phyloP scores from a whole-genome alignment of 805 yeast species.

The Yarrowia phangngaensis region DNA sequence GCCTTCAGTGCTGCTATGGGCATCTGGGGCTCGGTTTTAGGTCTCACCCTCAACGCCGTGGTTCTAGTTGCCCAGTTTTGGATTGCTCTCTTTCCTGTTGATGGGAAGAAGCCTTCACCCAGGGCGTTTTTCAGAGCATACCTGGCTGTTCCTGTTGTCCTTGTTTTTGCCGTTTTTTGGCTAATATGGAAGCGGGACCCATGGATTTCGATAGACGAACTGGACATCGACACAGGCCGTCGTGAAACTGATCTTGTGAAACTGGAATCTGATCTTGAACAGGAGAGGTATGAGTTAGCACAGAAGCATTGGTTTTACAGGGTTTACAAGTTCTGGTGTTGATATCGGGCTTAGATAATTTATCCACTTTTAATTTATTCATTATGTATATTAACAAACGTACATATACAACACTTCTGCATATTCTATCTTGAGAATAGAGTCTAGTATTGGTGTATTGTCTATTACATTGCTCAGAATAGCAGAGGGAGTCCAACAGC shows the following conservation, averaged over 20 bases:
- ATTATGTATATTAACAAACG: not conserved
- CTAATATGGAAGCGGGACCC: conserved; percentile 46
- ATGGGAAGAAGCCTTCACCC: conserved; percentile 41
- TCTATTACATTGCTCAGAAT: no score
- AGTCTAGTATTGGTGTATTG: no score
- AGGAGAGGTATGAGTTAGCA: conserved; percentile 46
- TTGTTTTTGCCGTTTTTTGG: conserved; percentile 48
- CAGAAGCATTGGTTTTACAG: conserved; percentile 49
- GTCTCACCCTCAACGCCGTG: conserved; percentile 51
- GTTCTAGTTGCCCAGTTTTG: conserved; percentile 72
- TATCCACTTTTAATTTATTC: conserved; percentile 1
- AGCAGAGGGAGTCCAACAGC: conserved; percentile 24
- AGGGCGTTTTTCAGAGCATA: conserved; percentile 48
- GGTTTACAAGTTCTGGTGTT: conserved; percentile 47
- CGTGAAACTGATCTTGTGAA: conserved; percentile 47
- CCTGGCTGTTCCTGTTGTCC: conserved; percentile 45
- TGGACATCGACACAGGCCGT: conserved; percentile 63
- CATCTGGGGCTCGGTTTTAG: conserved; percentile 57
- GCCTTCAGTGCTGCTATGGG: conserved; percentile 63
- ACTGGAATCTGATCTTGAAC: conserved; percentile 50
- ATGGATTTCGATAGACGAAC: conserved; percentile 47
- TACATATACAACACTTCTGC: not conserved
- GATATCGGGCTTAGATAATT: conserved; percentile 34
- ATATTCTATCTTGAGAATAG: no score
- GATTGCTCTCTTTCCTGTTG: conserved; percentile 67